Conservation (phyloP, 306 rosid genomes). For the Cucumis cinereus region DNA sequence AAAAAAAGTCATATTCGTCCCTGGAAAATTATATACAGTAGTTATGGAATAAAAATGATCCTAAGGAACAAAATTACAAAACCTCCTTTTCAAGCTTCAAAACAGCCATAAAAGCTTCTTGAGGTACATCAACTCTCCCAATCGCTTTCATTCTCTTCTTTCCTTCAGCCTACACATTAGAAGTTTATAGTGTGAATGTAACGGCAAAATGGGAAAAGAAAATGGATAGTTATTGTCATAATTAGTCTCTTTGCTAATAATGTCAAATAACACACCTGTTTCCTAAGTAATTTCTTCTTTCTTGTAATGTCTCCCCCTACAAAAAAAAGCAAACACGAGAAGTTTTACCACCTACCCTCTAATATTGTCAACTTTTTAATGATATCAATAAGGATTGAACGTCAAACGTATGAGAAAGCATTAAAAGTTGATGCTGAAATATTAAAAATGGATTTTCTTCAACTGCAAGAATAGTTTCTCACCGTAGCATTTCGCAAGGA, state of each 20-base stretch:
- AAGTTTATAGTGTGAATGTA: background rate
- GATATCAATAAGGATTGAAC: background rate
- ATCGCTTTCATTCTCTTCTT: conserved; percentile 94
- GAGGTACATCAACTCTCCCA: conserved; percentile 88
- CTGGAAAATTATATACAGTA: background rate
- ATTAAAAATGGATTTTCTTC: background rate
- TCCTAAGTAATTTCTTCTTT: conserved; percentile 81
- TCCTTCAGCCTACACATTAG: conserved; percentile 51
- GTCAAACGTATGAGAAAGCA: background rate
- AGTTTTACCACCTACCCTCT: background rate
- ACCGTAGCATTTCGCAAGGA: conserved; percentile 92
- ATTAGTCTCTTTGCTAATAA: background rate
- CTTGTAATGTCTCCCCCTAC: conserved; percentile 78
- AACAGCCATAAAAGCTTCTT: conserved; percentile 97
- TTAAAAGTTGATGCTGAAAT: background rate
- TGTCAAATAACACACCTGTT: conserved; percentile 37
- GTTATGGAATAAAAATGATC: background rate
- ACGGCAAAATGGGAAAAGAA: background rate
- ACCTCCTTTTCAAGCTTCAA: conserved; percentile 94
- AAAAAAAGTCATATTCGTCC: background rate
- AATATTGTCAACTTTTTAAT: background rate
- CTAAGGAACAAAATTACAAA: conserved; percentile 21
- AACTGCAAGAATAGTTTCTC: conserved; percentile 10
- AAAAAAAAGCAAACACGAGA: conserved; percentile 5
- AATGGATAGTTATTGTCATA: background rate